These are phyloP conservation scores for Abrus pulchellus DNA, from an alignment of 306 rosid genomes.

Conservation along the genomic window DNA sequence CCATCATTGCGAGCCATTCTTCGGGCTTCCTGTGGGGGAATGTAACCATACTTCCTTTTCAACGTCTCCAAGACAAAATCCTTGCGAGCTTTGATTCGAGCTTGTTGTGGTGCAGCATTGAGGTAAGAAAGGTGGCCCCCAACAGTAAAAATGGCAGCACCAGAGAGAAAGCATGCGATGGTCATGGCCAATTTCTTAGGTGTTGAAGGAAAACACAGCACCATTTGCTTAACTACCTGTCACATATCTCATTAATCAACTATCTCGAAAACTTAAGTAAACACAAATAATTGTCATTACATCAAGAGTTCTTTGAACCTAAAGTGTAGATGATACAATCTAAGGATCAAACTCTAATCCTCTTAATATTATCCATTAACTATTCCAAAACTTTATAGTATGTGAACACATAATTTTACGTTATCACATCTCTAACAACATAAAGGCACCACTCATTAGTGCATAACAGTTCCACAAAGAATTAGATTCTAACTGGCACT, in stretches of 20 bases:
- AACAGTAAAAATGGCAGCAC: constrained; percentile 62
- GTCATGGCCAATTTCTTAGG: constrained; percentile 45
- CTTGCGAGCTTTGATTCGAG: constrained; percentile 73
- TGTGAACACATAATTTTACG: too few relatives aligned
- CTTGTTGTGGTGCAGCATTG: constrained; percentile 78
- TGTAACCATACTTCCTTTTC: constrained; percentile 71
- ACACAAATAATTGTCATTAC: too few relatives aligned
- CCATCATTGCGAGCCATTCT: constrained; percentile 59
- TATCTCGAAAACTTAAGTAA: too few relatives aligned
- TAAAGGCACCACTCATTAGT: not conserved
- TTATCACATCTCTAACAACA: too few relatives aligned
- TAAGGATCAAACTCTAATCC: too few relatives aligned
- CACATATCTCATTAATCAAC: not conserved
- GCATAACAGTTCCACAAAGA: too few relatives aligned
- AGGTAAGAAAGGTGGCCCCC: constrained; percentile 74
- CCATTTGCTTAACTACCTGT: constrained; percentile 57
- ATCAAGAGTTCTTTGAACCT: too few relatives aligned
- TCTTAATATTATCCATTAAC: too few relatives aligned
- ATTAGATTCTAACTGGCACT: too few relatives aligned
- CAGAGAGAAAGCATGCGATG: constrained; percentile 48
- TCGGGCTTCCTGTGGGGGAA: constrained; percentile 39
- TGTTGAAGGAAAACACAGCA: constrained; percentile 75
- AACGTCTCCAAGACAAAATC: constrained; percentile 64
- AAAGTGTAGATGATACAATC: too few relatives aligned
- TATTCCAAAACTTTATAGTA: too few relatives aligned